These are phyloP conservation scores for Mrakia hoshinonis DNA, from an alignment of 768 basidiomycete species.

Conservation along the genomic window DNA sequence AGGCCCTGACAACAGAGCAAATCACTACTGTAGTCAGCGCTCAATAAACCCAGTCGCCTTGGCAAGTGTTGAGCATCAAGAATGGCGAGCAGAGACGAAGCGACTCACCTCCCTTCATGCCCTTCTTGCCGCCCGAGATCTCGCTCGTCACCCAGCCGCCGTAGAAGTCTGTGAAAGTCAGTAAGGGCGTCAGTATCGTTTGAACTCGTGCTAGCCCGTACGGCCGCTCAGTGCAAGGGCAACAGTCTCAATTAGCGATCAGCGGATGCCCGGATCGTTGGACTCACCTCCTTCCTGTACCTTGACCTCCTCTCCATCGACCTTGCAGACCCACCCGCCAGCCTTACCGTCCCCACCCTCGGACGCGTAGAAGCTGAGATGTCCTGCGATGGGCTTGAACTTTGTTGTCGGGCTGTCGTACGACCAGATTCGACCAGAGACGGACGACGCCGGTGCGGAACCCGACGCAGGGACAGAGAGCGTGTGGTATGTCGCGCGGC, in stretches of 20 bases:
- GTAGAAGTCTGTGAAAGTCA: slow-evolving; percentile 35
- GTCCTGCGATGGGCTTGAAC: slow-evolving; percentile 36
- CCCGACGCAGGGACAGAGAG: slow-evolving; percentile 21
- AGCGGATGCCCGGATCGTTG: too few species aligned
- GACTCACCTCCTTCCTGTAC: slow-evolving; percentile 34
- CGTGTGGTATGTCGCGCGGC: slow-evolving; percentile 34
- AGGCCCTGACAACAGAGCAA: slow-evolving; percentile 30
- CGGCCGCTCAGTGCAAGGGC: too few species aligned
- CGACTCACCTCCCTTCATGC: slow-evolving; percentile 34
- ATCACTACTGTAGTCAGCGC: not conserved
- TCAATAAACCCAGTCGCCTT: too few species aligned
- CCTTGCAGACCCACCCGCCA: slow-evolving; percentile 35
- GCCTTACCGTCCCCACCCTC: slow-evolving; percentile 12
- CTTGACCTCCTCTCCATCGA: slow-evolving; percentile 37
- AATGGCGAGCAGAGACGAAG: not conserved
- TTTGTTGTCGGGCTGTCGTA: slow-evolving; percentile 33
- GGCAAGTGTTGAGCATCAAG: not conserved
- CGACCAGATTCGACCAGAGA: slow-evolving; percentile 38
- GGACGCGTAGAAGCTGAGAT: slow-evolving; percentile 39
- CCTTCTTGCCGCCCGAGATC: slow-evolving; percentile 38
- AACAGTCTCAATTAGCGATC: too few species aligned
- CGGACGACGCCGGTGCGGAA: not conserved
- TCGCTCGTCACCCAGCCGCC: slow-evolving; percentile 39
- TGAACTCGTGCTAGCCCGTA: too few species aligned
- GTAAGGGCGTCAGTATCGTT: too few species aligned